Conservation (phyloP, 768 basidiomycete species). For the Rhizopogon sp. region DNA sequence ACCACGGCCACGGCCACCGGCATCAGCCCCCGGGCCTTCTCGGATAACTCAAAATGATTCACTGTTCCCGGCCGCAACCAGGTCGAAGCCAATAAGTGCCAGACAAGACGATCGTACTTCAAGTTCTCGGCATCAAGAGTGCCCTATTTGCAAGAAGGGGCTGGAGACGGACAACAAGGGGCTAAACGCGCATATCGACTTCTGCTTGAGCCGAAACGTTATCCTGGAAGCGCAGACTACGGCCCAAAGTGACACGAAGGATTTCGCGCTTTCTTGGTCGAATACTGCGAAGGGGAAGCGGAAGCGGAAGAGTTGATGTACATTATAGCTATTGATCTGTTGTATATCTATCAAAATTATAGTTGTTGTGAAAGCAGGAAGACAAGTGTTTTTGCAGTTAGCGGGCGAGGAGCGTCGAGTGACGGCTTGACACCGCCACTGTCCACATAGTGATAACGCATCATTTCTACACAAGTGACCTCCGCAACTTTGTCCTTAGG, state of each 20-base stretch:
- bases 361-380: no score
- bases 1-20: conserved; percentile 15
- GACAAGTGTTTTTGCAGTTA: no score
- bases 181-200: conserved; percentile 86
- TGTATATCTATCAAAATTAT: no score
- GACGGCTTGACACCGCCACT: no score
- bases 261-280: background rate
- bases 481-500: background rate
- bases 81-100: background rate
- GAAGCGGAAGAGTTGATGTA: conserved; percentile 7
- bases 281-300: conserved; percentile 9
- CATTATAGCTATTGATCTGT: no score
- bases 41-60: conserved; percentile 7
- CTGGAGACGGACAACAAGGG: conserved; percentile 69
- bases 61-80: background rate
- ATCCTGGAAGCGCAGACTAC: conserved; percentile 64
- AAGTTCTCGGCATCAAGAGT: conserved; percentile 32
- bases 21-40: conserved; percentile 18
- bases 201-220: conserved; percentile 75
- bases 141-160: conserved; percentile 67
- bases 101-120: background rate
- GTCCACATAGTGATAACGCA: no score
- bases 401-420: no score
- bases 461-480: no score
- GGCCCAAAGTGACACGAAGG: conserved; percentile 13